phyloP scores from a whole-genome alignment of 2,329 filamentous ascomycete genomes.

The Pseudofabraea citricarpa region DNA sequence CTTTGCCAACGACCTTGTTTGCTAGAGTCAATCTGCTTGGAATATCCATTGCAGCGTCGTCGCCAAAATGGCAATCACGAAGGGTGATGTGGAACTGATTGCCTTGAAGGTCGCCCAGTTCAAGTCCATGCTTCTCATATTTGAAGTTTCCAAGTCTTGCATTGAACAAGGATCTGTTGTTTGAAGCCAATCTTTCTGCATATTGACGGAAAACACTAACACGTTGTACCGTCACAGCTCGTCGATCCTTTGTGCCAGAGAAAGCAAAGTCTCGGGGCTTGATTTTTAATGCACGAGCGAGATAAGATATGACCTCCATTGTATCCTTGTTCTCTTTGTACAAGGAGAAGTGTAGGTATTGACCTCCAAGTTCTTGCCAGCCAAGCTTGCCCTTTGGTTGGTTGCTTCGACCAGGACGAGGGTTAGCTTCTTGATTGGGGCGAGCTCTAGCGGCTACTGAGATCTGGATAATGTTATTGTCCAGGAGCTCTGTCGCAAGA shows the following conservation, averaged over 20 bases:
- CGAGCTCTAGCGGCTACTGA: conserved; percentile 37
- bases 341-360: conserved; percentile 68
- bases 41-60: conserved; percentile 39
- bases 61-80: conserved; percentile 69
- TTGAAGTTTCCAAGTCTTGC: conserved; percentile 75
- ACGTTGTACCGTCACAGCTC: conserved; percentile 64
- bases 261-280: conserved; percentile 58
- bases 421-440: conserved; percentile 14
- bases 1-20: conserved; percentile 46
- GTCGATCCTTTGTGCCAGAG: conserved; percentile 68
- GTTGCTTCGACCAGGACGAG: conserved; percentile 4
- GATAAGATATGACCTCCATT: conserved; percentile 63
- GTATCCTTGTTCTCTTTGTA: conserved; percentile 78
- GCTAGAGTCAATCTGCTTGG: conserved; percentile 40
- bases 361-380: conserved; percentile 64
- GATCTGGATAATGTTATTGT: conserved; percentile 54
- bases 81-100: conserved; percentile 94
- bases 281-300: conserved; percentile 54
- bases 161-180: conserved; percentile 58
- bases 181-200: conserved; percentile 56
- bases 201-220: conserved; percentile 56
- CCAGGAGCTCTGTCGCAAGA: conserved; percentile 57
- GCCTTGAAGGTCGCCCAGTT: conserved; percentile 77
- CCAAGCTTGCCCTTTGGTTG: conserved; percentile 37
- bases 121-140: conserved; percentile 66